Base-by-base conservation (phyloP, 768 basidiomycete genomes). In the Rhodotorula taiwanensis region DNA sequence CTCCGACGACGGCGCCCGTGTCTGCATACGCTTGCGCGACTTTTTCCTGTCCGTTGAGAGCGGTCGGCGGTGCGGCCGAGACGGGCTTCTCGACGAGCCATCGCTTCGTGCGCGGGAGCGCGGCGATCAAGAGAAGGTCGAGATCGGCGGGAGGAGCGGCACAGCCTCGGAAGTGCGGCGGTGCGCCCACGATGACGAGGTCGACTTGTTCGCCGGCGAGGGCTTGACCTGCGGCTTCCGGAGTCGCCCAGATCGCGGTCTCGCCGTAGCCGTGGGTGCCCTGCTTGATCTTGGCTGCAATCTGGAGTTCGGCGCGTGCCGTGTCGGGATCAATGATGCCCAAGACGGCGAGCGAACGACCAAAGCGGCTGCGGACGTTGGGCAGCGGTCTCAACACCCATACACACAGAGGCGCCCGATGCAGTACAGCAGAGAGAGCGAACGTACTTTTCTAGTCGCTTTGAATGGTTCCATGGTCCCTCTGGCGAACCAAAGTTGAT, bases 401-500 rank as follows among this genome's bases (percentile, higher is more conserved):
- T n/a, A n/a, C n/a, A n/a, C n/a, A n/a, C n/a, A n/a, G n/a, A n/a
- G n/a, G n/a, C n/a, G n/a, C n/a, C n/a, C n/a, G n/a, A n/a, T n/a
- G n/a, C n/a, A n/a, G 41, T 15, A 7, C 5, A 21, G 15, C 3
- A 23, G 18, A 4, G 27, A 2, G 43, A 23, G 70, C 11, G 2
- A 13, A 41, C 34, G 33, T 8, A 89, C 89, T 88, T 86, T 79
- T 90, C 88, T 58, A 90, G 82, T 72, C 89, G 87, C 81, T 89
- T 87, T 34, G 87, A 89, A 75, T 91, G 89, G 76, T 92, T 89
- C 89, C 89, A 92, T 25, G 89, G 89, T 47, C 89, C 89, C 74
- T 90, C 88, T 0, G 54, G 36, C 3, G 33, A 23, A 1, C 54
- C 61, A 18, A 62, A 62, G 36, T 54, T 62, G 52, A 62, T 55